Evolutionary conservation across 441 rosid genomes (phyloP), one percentile per base, ranked within the genome.

Genomic region (Biscutella auriculata): DNA sequence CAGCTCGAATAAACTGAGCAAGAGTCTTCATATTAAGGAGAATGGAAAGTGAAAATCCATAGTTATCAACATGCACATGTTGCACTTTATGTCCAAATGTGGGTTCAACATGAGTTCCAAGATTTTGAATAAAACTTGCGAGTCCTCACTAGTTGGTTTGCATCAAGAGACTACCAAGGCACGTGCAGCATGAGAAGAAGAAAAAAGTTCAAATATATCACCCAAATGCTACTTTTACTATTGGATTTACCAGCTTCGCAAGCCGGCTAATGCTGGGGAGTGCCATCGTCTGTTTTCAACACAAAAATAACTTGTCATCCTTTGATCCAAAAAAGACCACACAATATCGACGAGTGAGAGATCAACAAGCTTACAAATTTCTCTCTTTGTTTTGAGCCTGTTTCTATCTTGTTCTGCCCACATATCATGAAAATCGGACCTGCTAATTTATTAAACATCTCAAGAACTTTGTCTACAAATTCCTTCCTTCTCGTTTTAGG

Each of bases 361-460:
- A 30, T 6, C 19, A 37, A 51, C 29, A 64, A 49, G 55, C 90
- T 81, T 83, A 92, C 98, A 39, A 84, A 70, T 76, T 79, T 92
- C 45, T 82, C 94, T 66, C 65, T 88, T 78, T 80, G 95, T 72
- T 78, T 92, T 4, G 94, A 80, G 57, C 87, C 81, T 16, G 85
- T 69, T 70, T 81, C 96, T 75, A 69, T 76, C 79, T 77, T 84
- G 77, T 84, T 92, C 76, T 83, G 90, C 54, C 96, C 99, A 52
- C 97, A 89, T 60, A 93, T 87, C 76, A 93, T 74, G 62, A 93
- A 87, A 59, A 82, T 79, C 29, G 96, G 93, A 57, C 91, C 95
- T 37, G 85, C 73, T 64, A 93, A 48, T 72, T 78, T 74, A 57
- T 83, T 82, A 74, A 93, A 79, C 78, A 82, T 82, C 63, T 79